Conservation (phyloP, 2,329 filamentous ascomycete genomes). For the Fusarium nisikadoi region DNA sequence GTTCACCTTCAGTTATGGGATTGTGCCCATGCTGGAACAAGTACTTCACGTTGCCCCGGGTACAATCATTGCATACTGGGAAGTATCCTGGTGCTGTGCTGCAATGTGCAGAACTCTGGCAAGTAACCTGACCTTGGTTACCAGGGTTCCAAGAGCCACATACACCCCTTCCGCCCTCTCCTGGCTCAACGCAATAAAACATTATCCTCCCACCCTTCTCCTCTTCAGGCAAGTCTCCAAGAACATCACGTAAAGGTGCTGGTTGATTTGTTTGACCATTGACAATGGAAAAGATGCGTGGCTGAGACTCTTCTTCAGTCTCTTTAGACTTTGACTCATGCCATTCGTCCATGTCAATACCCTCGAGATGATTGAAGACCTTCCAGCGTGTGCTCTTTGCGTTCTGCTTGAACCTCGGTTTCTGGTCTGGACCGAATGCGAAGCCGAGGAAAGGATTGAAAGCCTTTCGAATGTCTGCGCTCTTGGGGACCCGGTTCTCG, state of each 20-base stretch:
- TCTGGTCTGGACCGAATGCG: not conserved
- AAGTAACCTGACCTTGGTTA: slow-evolving; percentile 17
- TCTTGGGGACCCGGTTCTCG: not conserved
- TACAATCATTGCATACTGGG: slow-evolving; percentile 43
- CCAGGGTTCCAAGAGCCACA: slow-evolving; percentile 7
- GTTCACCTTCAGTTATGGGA: slow-evolving; percentile 33
- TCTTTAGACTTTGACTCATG: not conserved
- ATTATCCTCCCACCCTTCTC: not conserved
- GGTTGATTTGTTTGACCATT: not conserved
- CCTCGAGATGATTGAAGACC: slow-evolving; percentile 28
- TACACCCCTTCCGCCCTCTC: slow-evolving; percentile 14
- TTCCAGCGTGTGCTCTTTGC: slow-evolving; percentile 34
- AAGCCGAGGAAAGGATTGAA: slow-evolving; percentile 39
- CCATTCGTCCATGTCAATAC: slow-evolving; percentile 38
- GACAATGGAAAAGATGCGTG: slow-evolving; percentile 22
- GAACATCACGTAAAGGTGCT: slow-evolving; percentile 25
- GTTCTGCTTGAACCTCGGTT: not conserved
- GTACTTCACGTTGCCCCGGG: slow-evolving; percentile 23
- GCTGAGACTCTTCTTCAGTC: not conserved
- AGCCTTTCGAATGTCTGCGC: not conserved
- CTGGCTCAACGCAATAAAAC: slow-evolving; percentile 30
- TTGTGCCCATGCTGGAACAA: slow-evolving; percentile 24
- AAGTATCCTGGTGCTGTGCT: slow-evolving; percentile 23
- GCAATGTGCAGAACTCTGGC: slow-evolving; percentile 32
- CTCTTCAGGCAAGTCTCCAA: slow-evolving; percentile 21